These are phyloP conservation scores for Meredithiella fracta DNA, from an alignment of 2,329 filamentous ascomycete genomes.

Conservation along the genomic window DNA sequence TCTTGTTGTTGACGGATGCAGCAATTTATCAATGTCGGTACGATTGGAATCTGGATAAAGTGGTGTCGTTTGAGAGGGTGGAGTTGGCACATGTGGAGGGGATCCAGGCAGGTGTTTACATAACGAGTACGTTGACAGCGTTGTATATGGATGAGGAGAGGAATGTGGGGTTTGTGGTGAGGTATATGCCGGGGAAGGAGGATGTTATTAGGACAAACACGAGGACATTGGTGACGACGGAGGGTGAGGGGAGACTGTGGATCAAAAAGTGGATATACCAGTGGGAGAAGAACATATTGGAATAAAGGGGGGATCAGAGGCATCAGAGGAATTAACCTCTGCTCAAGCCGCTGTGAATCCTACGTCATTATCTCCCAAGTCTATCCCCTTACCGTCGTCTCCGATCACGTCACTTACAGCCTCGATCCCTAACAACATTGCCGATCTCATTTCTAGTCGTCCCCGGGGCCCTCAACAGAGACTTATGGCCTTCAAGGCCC, in stretches of 20 bases:
- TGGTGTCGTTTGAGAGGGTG: conserved; percentile 78
- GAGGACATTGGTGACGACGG: conserved; percentile 49
- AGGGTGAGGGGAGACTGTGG: conserved; percentile 12
- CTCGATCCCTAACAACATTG: conserved; percentile 23
- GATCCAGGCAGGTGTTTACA: conserved; percentile 70
- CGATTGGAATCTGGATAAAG: conserved; percentile 90
- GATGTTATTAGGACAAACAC: conserved; percentile 73
- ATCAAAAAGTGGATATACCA: conserved; percentile 15
- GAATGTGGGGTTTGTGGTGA: conserved; percentile 72
- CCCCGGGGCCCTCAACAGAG: conserved; percentile 22
- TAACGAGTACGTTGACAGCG: conserved; percentile 70
- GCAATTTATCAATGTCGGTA: conserved; percentile 82
- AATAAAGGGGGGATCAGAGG: too few species aligned
- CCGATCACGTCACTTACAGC: conserved; percentile 14
- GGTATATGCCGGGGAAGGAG: conserved; percentile 54
- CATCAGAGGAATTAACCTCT: too few species aligned
- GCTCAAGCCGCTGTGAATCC: not conserved
- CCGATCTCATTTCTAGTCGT: conserved; percentile 27
- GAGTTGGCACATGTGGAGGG: conserved; percentile 55
- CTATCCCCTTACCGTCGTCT: conserved; percentile 3
- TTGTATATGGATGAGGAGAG: conserved; percentile 59
- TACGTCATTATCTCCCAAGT: not conserved
- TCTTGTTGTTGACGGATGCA: conserved; percentile 69
- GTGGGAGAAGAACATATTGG: not conserved
- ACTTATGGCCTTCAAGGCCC: conserved; percentile 39